Evolutionary conservation across 805 yeast species (phyloP), one percentile per base, ranked within the genome.

Genomic region (Tetrapisispora arboricola): DNA sequence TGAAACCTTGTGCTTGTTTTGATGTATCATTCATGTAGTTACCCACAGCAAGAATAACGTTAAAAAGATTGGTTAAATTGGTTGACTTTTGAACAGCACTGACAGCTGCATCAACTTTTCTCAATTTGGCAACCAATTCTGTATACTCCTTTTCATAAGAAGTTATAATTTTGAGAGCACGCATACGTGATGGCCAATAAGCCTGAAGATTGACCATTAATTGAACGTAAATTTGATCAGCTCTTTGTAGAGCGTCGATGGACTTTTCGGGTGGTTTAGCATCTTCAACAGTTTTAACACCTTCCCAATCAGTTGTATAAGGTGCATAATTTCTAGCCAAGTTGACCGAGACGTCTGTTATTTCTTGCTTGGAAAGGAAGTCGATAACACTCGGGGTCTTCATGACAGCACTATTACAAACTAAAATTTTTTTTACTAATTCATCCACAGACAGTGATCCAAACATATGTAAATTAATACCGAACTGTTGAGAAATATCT

Each of bases 11-110:
- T 1, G 96, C 97, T 58, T 87, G 95, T 52, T 87, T 88, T 2
- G 85, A 70, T n/a, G 77, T 68, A 53, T 87, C 95, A 58, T 94
- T 92, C 98, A 92, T 92, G 59, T 80, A 90, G 60, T 92, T 92
- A 44, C 98, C 99, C 38, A 92, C 92, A 4, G 88, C 80, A 47
- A 88, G 67, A 46, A 92, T 90, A 36, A 92, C 76, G 42, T 84
- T 87, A 54, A 94, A 73, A 13, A 92, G 78, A 41, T 76, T 73
- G 46, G 78, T 74, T 54, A 94, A 69, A 39, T 77, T 75, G 15
- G 72, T 73, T 1, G 95, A 84, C 20, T 71, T 67, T 45, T 74
- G 73, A 29, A 90, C 69, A 32, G 78, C 70, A 31, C 72, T 73
- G 32, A 80, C 76, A 0, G 96, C 96, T 18, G 68, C 70, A 51